Conservation (phyloP, 2,329 filamentous ascomycete genomes). For the Dothistroma septosporum region DNA sequence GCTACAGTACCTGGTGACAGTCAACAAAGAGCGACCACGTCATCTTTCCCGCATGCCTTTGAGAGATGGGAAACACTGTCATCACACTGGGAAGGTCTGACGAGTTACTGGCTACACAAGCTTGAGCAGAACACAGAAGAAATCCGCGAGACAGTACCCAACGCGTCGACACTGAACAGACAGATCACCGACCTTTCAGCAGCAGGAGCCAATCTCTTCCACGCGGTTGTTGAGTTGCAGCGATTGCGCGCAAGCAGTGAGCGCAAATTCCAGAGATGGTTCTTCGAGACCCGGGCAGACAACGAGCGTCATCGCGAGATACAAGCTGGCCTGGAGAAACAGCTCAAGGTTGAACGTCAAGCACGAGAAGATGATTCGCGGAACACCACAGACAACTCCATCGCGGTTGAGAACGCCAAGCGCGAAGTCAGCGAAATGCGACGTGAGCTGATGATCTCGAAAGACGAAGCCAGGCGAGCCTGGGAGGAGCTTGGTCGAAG, state of each 20-base stretch:
- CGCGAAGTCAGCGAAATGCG: constrained; percentile 73
- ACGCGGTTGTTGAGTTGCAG: constrained; percentile 94
- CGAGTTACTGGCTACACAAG: constrained; percentile 93
- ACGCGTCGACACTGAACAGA: constrained; percentile 82
- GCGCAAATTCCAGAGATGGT: constrained; percentile 97
- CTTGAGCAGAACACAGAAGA: constrained; percentile 88
- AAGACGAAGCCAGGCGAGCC: constrained; percentile 88
- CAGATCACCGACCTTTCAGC: constrained; percentile 97
- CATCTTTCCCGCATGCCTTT: constrained; percentile 91
- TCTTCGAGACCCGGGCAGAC: constrained; percentile 88
- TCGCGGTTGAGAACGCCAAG: constrained; percentile 27
- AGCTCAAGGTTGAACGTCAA: constrained; percentile 69
- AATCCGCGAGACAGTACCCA: constrained; percentile 67
- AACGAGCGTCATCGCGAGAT: constrained; percentile 80
- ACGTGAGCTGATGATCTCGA: constrained; percentile 88
- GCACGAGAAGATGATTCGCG: constrained; percentile 62
- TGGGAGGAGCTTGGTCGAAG: constrained; percentile 95
- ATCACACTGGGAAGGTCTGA: constrained; percentile 96
- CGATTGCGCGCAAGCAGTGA: constrained; percentile 90
- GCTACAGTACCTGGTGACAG: constrained; percentile 17
- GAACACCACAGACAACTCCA: constrained; percentile 27
- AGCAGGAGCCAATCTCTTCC: constrained; percentile 93
- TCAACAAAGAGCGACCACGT: constrained; percentile 39
- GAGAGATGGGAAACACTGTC: constrained; percentile 96
- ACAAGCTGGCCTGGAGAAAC: constrained; percentile 71